These are phyloP conservation scores for Cladosporium sp. DNA, from an alignment of 2,329 filamentous ascomycete species.

Conservation along the genomic window DNA sequence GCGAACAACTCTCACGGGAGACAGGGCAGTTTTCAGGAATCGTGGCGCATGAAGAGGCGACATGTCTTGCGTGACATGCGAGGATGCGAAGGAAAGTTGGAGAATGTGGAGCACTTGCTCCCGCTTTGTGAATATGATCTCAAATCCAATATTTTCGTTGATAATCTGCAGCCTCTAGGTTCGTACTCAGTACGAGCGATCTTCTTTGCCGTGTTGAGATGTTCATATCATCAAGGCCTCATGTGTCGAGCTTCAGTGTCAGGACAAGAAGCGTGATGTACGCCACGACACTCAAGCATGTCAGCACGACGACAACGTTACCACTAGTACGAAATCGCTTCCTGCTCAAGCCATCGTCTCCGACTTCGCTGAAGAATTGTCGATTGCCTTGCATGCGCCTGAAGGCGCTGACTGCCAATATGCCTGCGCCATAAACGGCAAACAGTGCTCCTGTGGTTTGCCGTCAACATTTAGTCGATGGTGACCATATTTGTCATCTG, in stretches of 20 bases:
- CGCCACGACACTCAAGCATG: constrained; percentile 61
- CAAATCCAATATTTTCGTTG: neutral
- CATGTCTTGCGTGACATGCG: too few relatives aligned
- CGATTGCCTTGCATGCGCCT: constrained; percentile 87
- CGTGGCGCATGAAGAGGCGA: too few relatives aligned
- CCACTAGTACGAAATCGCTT: constrained; percentile 64
- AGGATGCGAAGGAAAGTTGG: too few relatives aligned
- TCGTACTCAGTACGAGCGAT: neutral
- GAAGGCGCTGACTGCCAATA: constrained; percentile 81
- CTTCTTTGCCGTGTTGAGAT: neutral
- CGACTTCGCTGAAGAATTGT: constrained; percentile 77
- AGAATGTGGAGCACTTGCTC: neutral
- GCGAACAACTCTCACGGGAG: too few relatives aligned
- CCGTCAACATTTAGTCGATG: neutral
- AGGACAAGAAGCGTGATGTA: constrained; percentile 62
- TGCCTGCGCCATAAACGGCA: constrained; percentile 82
- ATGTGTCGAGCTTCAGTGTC: constrained; percentile 50
- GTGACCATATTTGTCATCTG: too few relatives aligned
- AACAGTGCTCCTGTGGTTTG: constrained; percentile 68
- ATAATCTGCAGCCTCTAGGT: neutral
- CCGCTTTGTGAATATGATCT: neutral
- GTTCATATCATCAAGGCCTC: neutral
- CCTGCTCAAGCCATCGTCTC: constrained; percentile 60
- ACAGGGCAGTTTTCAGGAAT: too few relatives aligned
- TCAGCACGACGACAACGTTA: constrained; percentile 64